These are phyloP conservation scores for Gentiana macrophylla DNA, from an alignment of 257 asterid genomes.

Conservation along the genomic window DNA sequence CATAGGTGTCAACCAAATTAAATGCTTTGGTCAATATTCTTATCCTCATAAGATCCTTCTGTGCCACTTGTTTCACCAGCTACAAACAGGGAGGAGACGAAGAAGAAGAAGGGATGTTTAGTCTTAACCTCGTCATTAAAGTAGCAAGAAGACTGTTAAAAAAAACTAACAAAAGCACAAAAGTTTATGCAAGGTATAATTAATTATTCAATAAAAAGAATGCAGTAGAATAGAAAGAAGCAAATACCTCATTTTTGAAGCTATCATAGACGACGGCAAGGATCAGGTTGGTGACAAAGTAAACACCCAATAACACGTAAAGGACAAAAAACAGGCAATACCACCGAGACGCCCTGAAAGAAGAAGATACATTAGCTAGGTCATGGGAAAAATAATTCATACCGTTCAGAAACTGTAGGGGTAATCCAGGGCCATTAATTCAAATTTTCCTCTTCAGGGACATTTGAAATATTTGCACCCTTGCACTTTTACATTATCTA, in stretches of 20 bases:
- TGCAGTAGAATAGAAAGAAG: slow-evolving; percentile 6
- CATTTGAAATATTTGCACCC: too few relatives aligned
- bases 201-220: neutral
- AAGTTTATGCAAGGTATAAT: neutral
- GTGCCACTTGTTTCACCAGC: slow-evolving; percentile 92
- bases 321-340: slow-evolving; percentile 69
- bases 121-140: too few relatives aligned
- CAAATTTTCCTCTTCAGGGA: neutral
- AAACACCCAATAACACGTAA: slow-evolving; percentile 86
- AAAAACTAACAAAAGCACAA: neutral
- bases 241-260: slow-evolving; percentile 80
- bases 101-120: too few relatives aligned
- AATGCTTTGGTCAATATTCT: slow-evolving; percentile 86
- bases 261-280: slow-evolving; percentile 99
- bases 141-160: too few relatives aligned
- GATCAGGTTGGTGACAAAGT: slow-evolving; percentile 95
- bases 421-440: neutral
- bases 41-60: slow-evolving; percentile 57
- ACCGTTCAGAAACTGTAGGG: neutral
- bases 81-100: slow-evolving; percentile 12
- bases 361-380: slow-evolving; percentile 14
- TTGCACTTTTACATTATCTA: neutral
- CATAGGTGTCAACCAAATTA: slow-evolving; percentile 49
- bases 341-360: slow-evolving; percentile 87
- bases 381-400: neutral